These are phyloP conservation scores for Boletus mariae DNA, from an alignment of 1,284 basidiomycete species.

Conservation along the genomic window DNA sequence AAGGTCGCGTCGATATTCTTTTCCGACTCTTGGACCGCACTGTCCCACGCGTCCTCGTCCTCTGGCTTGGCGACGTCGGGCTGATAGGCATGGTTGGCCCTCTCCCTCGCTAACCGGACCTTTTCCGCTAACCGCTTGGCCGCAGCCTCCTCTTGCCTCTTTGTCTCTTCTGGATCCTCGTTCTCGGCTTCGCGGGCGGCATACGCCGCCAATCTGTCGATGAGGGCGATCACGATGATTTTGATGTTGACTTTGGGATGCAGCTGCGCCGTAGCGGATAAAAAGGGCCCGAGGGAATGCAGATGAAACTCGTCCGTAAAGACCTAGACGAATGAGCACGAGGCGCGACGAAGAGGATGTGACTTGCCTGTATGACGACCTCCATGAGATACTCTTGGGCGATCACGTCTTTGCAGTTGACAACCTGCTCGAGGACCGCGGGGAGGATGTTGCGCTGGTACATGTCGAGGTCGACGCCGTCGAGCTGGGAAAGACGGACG, in stretches of 20 bases:
- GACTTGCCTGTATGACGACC: conserved; percentile 82
- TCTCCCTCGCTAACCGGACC: conserved; percentile 60
- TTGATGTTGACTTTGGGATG: conserved; percentile 98
- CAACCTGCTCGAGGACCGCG: conserved; percentile 89
- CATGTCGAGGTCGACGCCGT: conserved; percentile 90
- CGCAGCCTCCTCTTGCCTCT: conserved; percentile 86
- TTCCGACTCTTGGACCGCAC: conserved; percentile 30
- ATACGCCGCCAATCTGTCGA: conserved; percentile 91
- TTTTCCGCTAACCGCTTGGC: conserved; percentile 81
- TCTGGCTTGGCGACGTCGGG: conserved; percentile 7
- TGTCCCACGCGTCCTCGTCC: conserved; percentile 35
- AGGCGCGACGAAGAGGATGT: background rate
- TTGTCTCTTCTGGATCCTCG: conserved; percentile 90
- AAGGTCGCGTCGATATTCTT: conserved; percentile 26
- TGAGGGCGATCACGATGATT: conserved; percentile 91
- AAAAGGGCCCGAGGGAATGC: conserved; percentile 87
- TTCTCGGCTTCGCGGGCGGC: conserved; percentile 91
- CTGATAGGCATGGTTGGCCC: conserved; percentile 45
- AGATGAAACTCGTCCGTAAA: conserved; percentile 97
- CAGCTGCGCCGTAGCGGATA: conserved; percentile 88
- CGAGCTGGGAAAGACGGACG: conserved; percentile 87
- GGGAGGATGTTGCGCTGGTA: conserved; percentile 84
- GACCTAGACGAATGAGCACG: conserved; percentile 45
- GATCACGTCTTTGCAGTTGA: conserved; percentile 95
- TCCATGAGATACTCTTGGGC: conserved; percentile 98